Evolutionary conservation across 208 protist genomes (phyloP), one percentile per base, ranked within the genome.

Genomic region (Leishmania gerbilli): DNA sequence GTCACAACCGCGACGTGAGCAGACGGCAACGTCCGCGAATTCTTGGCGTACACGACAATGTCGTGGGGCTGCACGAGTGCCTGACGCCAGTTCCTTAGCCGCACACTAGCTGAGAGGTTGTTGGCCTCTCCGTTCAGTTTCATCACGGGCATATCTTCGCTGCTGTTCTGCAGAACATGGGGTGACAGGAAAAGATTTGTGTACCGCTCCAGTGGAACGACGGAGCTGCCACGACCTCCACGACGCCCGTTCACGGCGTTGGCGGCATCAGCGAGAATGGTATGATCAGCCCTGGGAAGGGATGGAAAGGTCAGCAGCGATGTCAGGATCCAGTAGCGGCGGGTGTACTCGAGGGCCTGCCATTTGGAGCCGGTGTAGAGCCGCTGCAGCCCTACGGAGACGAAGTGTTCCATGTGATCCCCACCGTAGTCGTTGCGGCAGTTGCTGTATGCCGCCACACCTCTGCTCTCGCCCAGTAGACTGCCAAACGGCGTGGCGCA

Each of bases 371-470:
- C 93, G 45, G 88, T 94, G 74, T 90, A 88, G 2, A 92, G 69
- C 3, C 85, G 84, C 72, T 87, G 84, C 49, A 92, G 77, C 21
- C 88, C 90, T 9, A 92, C 69, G n/a, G 84, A 82, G 7, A 95
- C 81, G 77, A 89, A 93, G 88, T 92, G 86, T 60, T 90, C 81
- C 80, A 92, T 84, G 42, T 82, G 69, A 76, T 88, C 85, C 15
- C 76, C 83, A 55, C 82, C 84, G 69, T 89, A 92, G 67, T 69
- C 53, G 74, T 79, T 76, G 27, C 91, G 88, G 78, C 93, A 96
- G 83, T 96, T 96, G 86, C 91, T 96, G 84, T 90, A 93, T 40
- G 90, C 91, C 24, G 76, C 71, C 42, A 95, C 86, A 42, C 89
- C 87, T 65, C 81, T 86, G 77, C 72, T 90, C 49, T 89, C 80